phyloP scores from a whole-genome alignment of 345 rosid species.

The Brassica nigra region DNA sequence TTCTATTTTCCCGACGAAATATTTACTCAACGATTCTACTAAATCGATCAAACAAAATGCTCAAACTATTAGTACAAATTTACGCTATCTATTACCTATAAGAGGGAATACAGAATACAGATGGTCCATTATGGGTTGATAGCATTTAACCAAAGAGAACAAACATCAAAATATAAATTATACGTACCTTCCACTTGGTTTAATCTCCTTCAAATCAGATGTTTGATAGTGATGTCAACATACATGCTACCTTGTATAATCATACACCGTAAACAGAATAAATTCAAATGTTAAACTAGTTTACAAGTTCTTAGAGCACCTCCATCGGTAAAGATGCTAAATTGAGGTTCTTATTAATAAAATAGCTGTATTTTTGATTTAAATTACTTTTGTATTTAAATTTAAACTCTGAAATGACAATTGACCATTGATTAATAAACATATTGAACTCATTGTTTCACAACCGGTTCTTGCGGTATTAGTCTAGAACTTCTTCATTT shows the following conservation, averaged over 20 bases:
- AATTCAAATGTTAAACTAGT: background rate
- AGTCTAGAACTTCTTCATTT: too few species aligned
- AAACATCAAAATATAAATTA: background rate
- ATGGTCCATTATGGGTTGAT: background rate
- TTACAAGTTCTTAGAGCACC: background rate
- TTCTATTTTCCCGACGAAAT: background rate
- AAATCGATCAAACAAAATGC: background rate
- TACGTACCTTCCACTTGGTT: background rate
- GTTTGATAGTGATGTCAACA: background rate
- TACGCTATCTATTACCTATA: constrained; percentile 4
- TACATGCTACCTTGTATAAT: background rate
- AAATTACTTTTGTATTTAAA: background rate
- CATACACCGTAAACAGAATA: background rate
- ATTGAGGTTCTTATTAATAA: background rate
- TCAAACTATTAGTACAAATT: background rate
- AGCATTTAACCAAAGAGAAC: background rate
- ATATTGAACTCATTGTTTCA: background rate
- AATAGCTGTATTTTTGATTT: too few species aligned
- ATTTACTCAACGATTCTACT: background rate
- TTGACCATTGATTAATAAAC: background rate
- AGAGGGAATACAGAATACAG: background rate
- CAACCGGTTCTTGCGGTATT: too few species aligned
- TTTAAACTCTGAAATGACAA: too few species aligned
- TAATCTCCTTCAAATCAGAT: background rate
- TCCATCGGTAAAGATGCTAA: background rate